phyloP scores from a whole-genome alignment of 148 eudicot genomes.

The Rhododendron henanense region DNA sequence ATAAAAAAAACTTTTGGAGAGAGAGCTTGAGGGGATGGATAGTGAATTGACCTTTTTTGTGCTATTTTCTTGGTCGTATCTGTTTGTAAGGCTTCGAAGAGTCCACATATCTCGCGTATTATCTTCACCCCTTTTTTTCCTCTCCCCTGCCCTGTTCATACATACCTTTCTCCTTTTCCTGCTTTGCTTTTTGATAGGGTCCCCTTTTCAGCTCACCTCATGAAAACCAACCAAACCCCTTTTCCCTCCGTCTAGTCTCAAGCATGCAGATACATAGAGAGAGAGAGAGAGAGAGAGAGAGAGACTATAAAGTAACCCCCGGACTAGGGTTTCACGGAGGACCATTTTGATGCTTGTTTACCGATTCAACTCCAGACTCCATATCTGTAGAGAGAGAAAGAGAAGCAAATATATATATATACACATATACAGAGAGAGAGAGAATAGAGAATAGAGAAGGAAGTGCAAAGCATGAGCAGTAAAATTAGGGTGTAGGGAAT shows the following conservation, averaged over 20 bases:
- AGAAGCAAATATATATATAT: background rate
- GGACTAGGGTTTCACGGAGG: slow-evolving; percentile 12
- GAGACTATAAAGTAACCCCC: background rate
- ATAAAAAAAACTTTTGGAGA: background rate
- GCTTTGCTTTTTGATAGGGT: slow-evolving; percentile 2
- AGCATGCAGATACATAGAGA: slow-evolving; percentile 50
- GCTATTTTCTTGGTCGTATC: slow-evolving; percentile 23
- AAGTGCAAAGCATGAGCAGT: slow-evolving; percentile 8
- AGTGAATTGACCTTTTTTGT: slow-evolving; percentile 54
- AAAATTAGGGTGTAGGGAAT: background rate
- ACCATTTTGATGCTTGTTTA: background rate
- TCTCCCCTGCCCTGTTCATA: background rate
- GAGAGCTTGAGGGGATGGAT: slow-evolving; percentile 19
- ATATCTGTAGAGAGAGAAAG: slow-evolving; percentile 4
- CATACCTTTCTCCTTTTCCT: slow-evolving; percentile 10
- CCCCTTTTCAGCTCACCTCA: slow-evolving; percentile 13
- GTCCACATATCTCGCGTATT: slow-evolving; percentile 59
- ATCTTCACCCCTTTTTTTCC: slow-evolving; percentile 19
- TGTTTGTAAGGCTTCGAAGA: slow-evolving; percentile 74
- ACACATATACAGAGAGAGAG: background rate
- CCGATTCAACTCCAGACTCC: background rate
- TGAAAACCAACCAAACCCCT: slow-evolving; percentile 4
- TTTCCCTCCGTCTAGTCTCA: slow-evolving; percentile 31
- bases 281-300: too few species aligned
- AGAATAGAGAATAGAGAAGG: slow-evolving; percentile 28